Evolutionary conservation across 352 stramenopile species (phyloP).

Genomic region (Globisporangium emineosum): DNA sequence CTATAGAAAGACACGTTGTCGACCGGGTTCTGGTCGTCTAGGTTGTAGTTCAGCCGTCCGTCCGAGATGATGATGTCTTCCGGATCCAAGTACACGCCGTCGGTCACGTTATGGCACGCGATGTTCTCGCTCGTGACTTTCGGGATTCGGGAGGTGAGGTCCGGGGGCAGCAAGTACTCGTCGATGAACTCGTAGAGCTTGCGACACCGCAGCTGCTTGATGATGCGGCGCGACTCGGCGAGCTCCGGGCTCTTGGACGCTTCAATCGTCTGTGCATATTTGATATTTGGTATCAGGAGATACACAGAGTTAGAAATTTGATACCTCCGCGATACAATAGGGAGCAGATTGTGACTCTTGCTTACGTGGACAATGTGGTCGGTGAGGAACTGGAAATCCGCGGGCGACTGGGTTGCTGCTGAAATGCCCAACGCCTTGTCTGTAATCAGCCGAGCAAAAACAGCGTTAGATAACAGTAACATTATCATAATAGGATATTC

Average conservation of each 20-base stretch:
- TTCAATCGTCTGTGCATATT: conserved; percentile 54
- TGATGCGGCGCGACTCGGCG: conserved; percentile 44
- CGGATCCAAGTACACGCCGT: conserved; percentile 38
- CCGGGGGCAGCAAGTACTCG: conserved; percentile 61
- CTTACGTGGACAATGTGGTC: conserved; percentile 72
- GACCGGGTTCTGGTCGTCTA: conserved; percentile 78
- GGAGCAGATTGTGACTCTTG: neutral
- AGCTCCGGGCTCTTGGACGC: conserved; percentile 59
- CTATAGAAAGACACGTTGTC: conserved; percentile 83
- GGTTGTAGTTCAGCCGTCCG: conserved; percentile 82
- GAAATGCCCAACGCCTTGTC: conserved; percentile 75
- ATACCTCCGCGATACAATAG: neutral
- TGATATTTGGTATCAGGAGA: neutral
- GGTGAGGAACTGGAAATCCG: conserved; percentile 74
- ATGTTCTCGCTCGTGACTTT: conserved; percentile 58
- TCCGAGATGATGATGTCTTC: conserved; percentile 84
- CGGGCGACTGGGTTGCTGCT: conserved; percentile 49
- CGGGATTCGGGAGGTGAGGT: conserved; percentile 51
- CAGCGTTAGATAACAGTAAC: neutral
- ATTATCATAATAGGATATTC: neutral
- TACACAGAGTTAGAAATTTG: neutral
- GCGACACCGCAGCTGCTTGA: conserved; percentile 69
- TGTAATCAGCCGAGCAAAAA: conserved; percentile 12
- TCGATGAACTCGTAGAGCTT: conserved; percentile 87
- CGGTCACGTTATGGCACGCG: conserved; percentile 41